These are phyloP conservation scores for Lipomyces sp. DNA, from an alignment of 805 yeast genomes.

Conservation along the genomic window DNA sequence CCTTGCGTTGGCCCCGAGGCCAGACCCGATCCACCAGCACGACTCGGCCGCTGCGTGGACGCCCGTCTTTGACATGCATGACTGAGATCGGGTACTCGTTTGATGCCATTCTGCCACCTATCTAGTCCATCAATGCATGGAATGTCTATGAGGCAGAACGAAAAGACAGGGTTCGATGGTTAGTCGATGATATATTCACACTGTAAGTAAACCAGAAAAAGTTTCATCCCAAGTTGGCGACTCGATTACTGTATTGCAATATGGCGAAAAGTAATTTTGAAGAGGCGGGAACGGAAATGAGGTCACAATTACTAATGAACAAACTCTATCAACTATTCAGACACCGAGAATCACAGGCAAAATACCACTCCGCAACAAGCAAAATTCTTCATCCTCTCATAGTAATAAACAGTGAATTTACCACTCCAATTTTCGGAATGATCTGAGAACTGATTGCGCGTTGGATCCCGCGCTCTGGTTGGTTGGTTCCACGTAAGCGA, in stretches of 20 bases:
- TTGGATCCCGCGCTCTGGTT: constrained; percentile 1
- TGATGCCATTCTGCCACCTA: no score
- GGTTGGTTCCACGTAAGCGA: neutral
- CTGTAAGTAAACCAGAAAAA: no score
- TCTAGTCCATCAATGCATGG: no score
- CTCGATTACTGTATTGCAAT: neutral
- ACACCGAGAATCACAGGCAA: neutral
- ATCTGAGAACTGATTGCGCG: neutral
- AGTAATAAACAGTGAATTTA: neutral
- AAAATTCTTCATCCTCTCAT: neutral
- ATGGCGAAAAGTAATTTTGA: neutral
- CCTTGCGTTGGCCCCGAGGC: no score
- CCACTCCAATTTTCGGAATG: neutral
- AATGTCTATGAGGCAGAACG: no score
- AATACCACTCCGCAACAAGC: neutral
- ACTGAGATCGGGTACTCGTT: no score
- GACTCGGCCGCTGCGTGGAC: no score
- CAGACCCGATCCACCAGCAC: no score
- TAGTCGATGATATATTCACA: no score
- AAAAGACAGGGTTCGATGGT: no score
- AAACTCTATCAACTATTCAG: neutral
- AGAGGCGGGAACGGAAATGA: neutral
- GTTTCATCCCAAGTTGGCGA: no score
- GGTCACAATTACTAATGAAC: neutral
- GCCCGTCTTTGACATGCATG: no score